A percentile compares a stretch with the other conserved stretches of the same genome.
Evolutionary conservation across 257 asterid species (phyloP).

Genomic region (Jacaranda copaia): DNA sequence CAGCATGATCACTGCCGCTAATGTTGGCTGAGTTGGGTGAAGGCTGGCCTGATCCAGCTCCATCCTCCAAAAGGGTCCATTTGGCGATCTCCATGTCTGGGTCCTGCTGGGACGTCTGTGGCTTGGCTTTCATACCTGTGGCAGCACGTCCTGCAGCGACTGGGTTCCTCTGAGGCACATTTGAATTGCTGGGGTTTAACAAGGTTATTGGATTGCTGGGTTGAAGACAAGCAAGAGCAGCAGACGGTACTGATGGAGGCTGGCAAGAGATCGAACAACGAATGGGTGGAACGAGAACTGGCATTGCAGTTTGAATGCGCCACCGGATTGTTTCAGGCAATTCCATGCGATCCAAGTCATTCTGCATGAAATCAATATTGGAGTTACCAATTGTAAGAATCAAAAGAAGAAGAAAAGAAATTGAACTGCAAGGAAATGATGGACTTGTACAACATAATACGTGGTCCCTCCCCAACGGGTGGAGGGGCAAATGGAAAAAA

Average conservation of each 20-base stretch:
- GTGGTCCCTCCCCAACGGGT: not conserved
- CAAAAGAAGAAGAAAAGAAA: not conserved
- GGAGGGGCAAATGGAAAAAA: not conserved
- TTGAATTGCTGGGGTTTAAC: slow-evolving; percentile 53
- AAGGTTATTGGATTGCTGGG: slow-evolving; percentile 65
- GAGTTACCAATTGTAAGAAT: not conserved
- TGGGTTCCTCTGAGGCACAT: slow-evolving; percentile 56
- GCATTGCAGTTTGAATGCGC: slow-evolving; percentile 96
- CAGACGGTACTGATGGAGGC: slow-evolving; percentile 73
- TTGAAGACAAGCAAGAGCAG: slow-evolving; percentile 70
- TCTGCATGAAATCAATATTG: slow-evolving; percentile 54
- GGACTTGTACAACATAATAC: not conserved
- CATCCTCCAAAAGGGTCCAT: slow-evolving; percentile 95
- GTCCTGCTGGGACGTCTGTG: slow-evolving; percentile 56
- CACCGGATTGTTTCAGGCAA: slow-evolving; percentile 79
- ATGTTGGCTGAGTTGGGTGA: slow-evolving; percentile 55
- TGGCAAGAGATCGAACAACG: slow-evolving; percentile 72
- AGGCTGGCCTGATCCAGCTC: slow-evolving; percentile 76
- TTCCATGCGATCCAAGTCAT: slow-evolving; percentile 86
- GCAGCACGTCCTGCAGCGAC: slow-evolving; percentile 59
- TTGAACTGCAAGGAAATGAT: not conserved
- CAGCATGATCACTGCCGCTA: slow-evolving; percentile 63
- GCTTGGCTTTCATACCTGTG: slow-evolving; percentile 58
- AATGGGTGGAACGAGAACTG: slow-evolving; percentile 62
- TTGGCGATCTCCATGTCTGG: slow-evolving; percentile 67